These are phyloP conservation scores for Pythium dissotocum DNA, from an alignment of 352 stramenopile species.

Conservation along the genomic window DNA sequence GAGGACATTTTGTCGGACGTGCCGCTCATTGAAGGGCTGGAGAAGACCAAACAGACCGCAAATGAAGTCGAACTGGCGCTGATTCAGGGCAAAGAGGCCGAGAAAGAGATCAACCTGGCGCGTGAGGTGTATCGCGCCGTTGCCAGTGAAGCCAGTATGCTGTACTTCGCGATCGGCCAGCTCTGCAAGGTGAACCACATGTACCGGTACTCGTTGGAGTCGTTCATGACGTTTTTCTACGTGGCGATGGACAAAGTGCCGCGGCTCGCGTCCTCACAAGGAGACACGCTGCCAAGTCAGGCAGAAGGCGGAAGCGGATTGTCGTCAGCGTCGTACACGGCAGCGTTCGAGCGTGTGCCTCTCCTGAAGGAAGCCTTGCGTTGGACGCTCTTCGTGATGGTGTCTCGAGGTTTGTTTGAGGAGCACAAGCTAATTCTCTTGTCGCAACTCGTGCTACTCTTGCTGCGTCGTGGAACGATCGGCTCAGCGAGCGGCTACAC, in stretches of 20 bases:
- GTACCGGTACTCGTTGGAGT: conserved; percentile 94
- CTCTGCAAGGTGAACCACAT: conserved; percentile 91
- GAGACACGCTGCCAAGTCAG: background rate
- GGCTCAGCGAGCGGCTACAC: conserved; percentile 68
- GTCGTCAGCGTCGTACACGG: conserved; percentile 35
- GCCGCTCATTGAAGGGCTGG: conserved; percentile 90
- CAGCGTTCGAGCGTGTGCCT: conserved; percentile 56
- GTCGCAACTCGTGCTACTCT: conserved; percentile 82
- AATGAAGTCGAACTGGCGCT: conserved; percentile 86
- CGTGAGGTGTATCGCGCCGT: conserved; percentile 91
- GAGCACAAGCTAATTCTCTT: conserved; percentile 92
- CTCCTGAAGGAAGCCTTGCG: conserved; percentile 76
- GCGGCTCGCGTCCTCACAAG: conserved; percentile 1
- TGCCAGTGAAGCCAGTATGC: conserved; percentile 86
- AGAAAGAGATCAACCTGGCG: conserved; percentile 91
- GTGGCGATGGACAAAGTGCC: conserved; percentile 74
- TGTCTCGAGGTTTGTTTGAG: conserved; percentile 90
- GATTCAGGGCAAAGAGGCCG: conserved; percentile 81
- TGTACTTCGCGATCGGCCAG: conserved; percentile 93
- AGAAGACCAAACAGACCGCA: conserved; percentile 90
- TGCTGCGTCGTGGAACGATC: conserved; percentile 71
- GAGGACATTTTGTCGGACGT: conserved; percentile 92
- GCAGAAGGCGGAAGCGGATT: conserved; percentile 15
- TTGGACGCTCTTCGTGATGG: conserved; percentile 89
- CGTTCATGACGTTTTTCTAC: conserved; percentile 89